Conservation (phyloP, 768 basidiomycete species). For the Boletales sp. region DNA sequence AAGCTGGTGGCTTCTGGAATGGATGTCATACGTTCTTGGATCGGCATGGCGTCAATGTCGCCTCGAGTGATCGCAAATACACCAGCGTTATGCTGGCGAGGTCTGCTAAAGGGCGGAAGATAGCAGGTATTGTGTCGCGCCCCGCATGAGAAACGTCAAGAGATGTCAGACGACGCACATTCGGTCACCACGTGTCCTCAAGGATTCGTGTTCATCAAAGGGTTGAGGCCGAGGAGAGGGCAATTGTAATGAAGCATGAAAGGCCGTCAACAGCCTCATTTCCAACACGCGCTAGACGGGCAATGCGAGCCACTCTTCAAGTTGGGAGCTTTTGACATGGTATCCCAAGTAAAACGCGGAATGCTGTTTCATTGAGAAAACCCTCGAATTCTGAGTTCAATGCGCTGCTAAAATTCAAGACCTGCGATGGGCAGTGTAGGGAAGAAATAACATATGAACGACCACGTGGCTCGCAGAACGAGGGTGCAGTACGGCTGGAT, state of each 20-base stretch:
- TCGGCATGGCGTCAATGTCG: slow-evolving; percentile 1
- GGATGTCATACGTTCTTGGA: slow-evolving; percentile 1
- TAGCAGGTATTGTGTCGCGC: neutral
- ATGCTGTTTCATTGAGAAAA: neutral
- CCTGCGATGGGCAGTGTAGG: neutral
- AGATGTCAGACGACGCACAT: slow-evolving; percentile 9
- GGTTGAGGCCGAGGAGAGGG: slow-evolving; percentile 22
- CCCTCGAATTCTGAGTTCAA: neutral
- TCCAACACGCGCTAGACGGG: slow-evolving; percentile 24
- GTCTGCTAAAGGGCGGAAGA: slow-evolving; percentile 1
- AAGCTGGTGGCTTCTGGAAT: slow-evolving; percentile 13
- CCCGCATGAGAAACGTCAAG: slow-evolving; percentile 10
- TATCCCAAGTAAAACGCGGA: no score
- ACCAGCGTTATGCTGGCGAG: neutral
- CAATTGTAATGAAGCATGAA: slow-evolving; percentile 20
- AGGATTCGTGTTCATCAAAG: slow-evolving; percentile 12
- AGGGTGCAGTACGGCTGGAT: slow-evolving; percentile 15
- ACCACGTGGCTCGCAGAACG: slow-evolving; percentile 13
- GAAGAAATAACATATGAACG: neutral
- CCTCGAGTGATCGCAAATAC: slow-evolving; percentile 7
- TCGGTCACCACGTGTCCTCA: slow-evolving; percentile 16
- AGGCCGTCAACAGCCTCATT: slow-evolving; percentile 28
- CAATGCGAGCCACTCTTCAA: slow-evolving; percentile 14
- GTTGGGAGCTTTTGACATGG: neutral
- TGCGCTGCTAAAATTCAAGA: slow-evolving; percentile 2